phyloP scores from a whole-genome alignment of 257 asterid genomes.

The Gentiana straminea region DNA sequence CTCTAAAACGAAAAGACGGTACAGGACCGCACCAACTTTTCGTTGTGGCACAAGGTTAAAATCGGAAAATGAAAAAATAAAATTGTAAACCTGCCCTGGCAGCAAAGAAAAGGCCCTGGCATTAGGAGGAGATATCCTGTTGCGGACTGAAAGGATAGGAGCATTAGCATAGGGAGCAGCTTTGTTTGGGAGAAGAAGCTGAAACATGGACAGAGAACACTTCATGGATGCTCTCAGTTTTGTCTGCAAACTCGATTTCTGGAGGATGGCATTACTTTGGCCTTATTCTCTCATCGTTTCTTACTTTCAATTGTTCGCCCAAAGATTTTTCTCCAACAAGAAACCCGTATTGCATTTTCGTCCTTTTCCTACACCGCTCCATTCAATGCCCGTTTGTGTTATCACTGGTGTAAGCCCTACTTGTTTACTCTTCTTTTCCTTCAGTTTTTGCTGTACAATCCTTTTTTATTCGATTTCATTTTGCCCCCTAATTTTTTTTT shows the following conservation, averaged over 20 bases:
- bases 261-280: constrained; percentile 84
- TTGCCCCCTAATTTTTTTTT: not conserved
- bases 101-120: too few species aligned
- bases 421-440: not conserved
- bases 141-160: too few species aligned
- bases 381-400: constrained; percentile 49
- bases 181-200: too few species aligned
- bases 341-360: constrained; percentile 19
- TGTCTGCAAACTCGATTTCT: constrained; percentile 32
- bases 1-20: too few species aligned
- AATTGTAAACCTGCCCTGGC: too few species aligned
- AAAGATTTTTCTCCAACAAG: constrained; percentile 11
- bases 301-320: constrained; percentile 31
- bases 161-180: too few species aligned
- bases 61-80: too few species aligned
- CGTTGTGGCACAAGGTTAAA: too few species aligned
- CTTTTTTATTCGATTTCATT: not conserved
- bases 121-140: too few species aligned
- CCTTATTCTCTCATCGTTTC: constrained; percentile 40
- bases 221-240: constrained; percentile 26
- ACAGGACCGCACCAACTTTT: too few species aligned
- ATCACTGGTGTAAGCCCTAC: constrained; percentile 62
- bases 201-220: constrained; percentile 22
- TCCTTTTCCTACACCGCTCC: constrained; percentile 10
- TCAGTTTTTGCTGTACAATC: not conserved